Base-by-base conservation (phyloP, 2,329 filamentous ascomycete species). In the Huntiella decipiens region DNA sequence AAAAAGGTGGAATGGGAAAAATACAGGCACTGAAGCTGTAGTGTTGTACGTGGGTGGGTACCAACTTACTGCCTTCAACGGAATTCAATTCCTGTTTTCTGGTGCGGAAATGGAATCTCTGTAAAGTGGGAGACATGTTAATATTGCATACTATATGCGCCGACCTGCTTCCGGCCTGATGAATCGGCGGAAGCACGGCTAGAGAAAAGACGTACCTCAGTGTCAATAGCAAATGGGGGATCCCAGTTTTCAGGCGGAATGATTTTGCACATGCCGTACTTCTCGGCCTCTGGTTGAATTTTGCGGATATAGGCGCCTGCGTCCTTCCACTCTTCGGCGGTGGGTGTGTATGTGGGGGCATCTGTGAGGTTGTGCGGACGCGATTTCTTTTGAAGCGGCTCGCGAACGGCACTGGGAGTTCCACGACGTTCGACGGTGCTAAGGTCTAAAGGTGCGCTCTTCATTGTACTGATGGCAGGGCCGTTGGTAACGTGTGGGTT, bases 21-120 rank as follows among this genome's bases (percentile, higher is more conserved):
- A 22, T 44, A 42, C 40, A 46, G 37, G 11, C 33, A 41, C 10
- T 22, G 17, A 38, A n/a, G 38, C 38, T 35, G 17, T 31, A n/a
- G 42, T 19, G n/a, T 38, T 36, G 34, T 36, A 2, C 11, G 34
- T 36, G 34, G 7, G 34, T 36, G 34, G 12, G 34, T 36, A 34
- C 13, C 52, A 52, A 70, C 77, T 63, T 74, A 92, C 86, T 91
- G 70, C 91, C 91, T 80, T 98, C 91, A 42, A 96, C 85, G 12
- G 87, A 93, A 62, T 98, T 98, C 51, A 98, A 69, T 62, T 96
- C 88, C 61, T 98, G 91, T 60, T 92, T 86, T 58, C 91, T 77
- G 11, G 91, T 98, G 53, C 86, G 78, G 59, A 98, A 98, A 61
- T 98, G 91, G 57, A 98, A 98, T 62, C 79, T 83, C 87, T 95